phyloP scores from a whole-genome alignment of 148 eudicot genomes.

The Persicaria maculosa region DNA sequence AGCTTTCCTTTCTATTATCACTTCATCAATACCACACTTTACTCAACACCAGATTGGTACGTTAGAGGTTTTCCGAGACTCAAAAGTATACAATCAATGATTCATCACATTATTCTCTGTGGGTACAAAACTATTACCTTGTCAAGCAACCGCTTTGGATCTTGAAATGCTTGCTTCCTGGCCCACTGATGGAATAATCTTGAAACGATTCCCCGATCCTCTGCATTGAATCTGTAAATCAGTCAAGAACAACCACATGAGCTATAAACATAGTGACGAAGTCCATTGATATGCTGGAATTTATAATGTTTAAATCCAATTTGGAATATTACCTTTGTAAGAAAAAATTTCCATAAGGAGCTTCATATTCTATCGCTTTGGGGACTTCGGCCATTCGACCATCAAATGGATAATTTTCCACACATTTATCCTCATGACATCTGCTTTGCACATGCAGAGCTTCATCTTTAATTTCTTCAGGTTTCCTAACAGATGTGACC shows the following conservation, averaged over 20 bases:
- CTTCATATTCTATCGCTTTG: conserved; percentile 34
- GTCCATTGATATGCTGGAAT: not conserved
- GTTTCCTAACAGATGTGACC: not conserved
- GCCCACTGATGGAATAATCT: conserved; percentile 94
- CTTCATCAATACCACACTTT: not conserved
- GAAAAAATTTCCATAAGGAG: conserved; percentile 46
- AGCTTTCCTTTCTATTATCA: not conserved
- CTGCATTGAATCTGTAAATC: conserved; percentile 49
- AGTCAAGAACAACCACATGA: conserved; percentile 10
- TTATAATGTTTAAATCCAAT: not conserved
- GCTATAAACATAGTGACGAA: not conserved
- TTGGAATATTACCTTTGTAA: conserved; percentile 47
- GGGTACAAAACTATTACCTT: conserved; percentile 43
- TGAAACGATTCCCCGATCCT: conserved; percentile 72
- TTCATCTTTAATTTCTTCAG: not conserved
- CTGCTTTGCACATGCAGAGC: not conserved
- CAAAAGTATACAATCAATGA: not conserved
- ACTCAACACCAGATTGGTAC: not conserved
- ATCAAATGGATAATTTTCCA: not conserved
- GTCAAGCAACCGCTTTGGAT: conserved; percentile 73
- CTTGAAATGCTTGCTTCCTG: conserved; percentile 86
- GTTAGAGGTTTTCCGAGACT: not conserved
- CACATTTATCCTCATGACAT: not conserved
- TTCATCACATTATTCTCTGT: not conserved
- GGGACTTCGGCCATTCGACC: conserved; percentile 4